Conservation (phyloP, 768 basidiomycete genomes). For the Punctularia strigosozonata region DNA sequence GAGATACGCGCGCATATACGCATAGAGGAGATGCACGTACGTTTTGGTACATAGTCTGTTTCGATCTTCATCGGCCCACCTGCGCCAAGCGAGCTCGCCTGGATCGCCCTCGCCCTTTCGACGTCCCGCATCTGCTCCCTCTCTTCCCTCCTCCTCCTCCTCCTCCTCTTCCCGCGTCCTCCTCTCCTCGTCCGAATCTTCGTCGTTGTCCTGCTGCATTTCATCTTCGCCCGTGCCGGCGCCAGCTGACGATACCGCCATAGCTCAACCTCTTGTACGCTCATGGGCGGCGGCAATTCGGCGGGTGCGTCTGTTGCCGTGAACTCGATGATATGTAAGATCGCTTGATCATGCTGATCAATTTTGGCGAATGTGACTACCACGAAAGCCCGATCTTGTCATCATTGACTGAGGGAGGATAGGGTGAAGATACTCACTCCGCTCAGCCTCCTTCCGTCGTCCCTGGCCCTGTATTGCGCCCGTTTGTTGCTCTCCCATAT, state of each 20-base stretch:
- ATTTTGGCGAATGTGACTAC: conserved; percentile 90
- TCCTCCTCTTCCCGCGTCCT: too few species aligned
- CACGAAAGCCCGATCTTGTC: conserved; percentile 4
- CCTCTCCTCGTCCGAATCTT: conserved; percentile 48
- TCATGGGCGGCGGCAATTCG: conserved; percentile 95
- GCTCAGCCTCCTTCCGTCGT: conserved; percentile 91
- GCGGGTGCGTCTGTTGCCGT: conserved; percentile 83
- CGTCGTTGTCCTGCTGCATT: conserved; percentile 84
- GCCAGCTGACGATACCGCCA: conserved; percentile 60
- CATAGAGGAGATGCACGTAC: conserved; percentile 37
- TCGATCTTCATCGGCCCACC: conserved; percentile 86
- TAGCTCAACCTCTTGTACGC: conserved; percentile 82
- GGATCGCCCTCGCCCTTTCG: conserved; percentile 68
- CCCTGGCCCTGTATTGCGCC: conserved; percentile 74
- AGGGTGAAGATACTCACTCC: conserved; percentile 45
- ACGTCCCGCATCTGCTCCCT: conserved; percentile 59
- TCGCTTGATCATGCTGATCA: conserved; percentile 98
- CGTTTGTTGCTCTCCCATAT: conserved; percentile 74
- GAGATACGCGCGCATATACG: not conserved
- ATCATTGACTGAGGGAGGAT: not conserved
- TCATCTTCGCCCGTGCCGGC: conserved; percentile 45
- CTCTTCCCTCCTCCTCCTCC: conserved; percentile 57
- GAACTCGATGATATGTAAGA: conserved; percentile 96
- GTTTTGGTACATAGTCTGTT: conserved; percentile 91
- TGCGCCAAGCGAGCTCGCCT: conserved; percentile 62